Percentiles rank a stretch among this genome's conserved stretches.
These are phyloP conservation scores for Populus hybrid DNA, from an alignment of 441 rosid genomes.

Conservation along the genomic window DNA sequence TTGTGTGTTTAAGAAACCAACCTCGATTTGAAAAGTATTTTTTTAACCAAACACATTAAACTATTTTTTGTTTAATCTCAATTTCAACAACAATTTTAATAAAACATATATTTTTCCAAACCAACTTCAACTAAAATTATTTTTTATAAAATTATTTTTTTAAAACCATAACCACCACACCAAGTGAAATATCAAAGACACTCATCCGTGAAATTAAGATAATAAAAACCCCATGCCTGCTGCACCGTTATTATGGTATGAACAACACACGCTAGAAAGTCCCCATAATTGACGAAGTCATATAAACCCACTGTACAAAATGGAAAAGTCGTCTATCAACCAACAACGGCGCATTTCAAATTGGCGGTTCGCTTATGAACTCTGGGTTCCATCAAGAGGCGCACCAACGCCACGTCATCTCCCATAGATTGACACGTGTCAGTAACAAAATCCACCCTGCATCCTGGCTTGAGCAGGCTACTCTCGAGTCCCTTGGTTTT, in stretches of 20 bases:
- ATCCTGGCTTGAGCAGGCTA: too few species aligned
- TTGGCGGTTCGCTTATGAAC: not conserved
- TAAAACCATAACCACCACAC: too few species aligned
- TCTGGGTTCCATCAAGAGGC: not conserved
- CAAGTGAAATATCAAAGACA: too few species aligned
- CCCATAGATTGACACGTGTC: not conserved
- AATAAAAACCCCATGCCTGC: not conserved
- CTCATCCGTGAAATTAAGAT: not conserved
- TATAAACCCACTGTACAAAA: not conserved
- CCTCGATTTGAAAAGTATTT: too few species aligned
- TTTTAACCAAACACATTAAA: too few species aligned
- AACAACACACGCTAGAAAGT: not conserved
- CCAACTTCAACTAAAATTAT: too few species aligned
- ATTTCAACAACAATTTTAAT: too few species aligned
- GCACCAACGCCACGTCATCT: not conserved
- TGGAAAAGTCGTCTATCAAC: not conserved
- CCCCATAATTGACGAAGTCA: not conserved
- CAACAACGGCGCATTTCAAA: constrained; percentile 8
- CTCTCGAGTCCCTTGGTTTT: not conserved
- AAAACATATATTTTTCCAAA: too few species aligned
- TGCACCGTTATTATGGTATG: not conserved
- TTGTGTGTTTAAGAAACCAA: too few species aligned
- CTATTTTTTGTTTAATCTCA: too few species aligned
- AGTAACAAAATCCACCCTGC: not conserved
- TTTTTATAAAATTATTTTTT: too few species aligned